phyloP scores from a whole-genome alignment of 371 early-diverging fungal genomes.

The Phascolomyces articulosus region DNA sequence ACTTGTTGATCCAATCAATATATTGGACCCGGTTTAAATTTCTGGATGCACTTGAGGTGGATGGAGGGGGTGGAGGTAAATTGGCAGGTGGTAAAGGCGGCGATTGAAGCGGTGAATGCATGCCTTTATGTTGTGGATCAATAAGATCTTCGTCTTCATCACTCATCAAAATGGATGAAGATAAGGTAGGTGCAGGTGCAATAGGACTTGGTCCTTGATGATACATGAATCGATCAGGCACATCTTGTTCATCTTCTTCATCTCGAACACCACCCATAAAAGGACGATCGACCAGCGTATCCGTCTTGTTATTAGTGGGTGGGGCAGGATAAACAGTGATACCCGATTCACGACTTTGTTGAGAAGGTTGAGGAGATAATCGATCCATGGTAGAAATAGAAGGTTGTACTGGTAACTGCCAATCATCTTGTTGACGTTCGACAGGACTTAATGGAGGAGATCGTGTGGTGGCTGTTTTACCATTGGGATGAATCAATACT shows the following conservation, averaged over 20 bases:
- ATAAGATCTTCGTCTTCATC: constrained; percentile 32
- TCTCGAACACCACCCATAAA: no score
- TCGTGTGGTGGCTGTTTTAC: constrained; percentile 1
- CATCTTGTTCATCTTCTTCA: constrained; percentile 5
- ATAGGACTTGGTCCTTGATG: not conserved
- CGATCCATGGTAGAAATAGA: not conserved
- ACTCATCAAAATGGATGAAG: constrained; percentile 12
- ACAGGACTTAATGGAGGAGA: not conserved
- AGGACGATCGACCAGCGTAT: constrained; percentile 5
- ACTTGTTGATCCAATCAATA: constrained; percentile 61
- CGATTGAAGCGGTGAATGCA: constrained; percentile 10
- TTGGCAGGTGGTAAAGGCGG: constrained; percentile 10
- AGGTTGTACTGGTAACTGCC: not conserved
- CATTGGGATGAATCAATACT: constrained; percentile 27
- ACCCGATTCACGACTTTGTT: constrained; percentile 18
- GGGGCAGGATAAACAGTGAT: constrained; percentile 13
- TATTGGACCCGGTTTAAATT: constrained; percentile 47
- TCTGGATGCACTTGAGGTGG: constrained; percentile 10
- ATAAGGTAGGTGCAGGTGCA: constrained; percentile 13
- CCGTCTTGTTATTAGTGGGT: not conserved
- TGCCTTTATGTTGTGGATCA: constrained; percentile 25
- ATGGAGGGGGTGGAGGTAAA: not conserved
- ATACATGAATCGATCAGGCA: constrained; percentile 17
- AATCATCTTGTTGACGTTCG: not conserved
- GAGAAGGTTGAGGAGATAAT: constrained; percentile 1